A percentile compares a stretch with the other conserved stretches of the same genome.
Conservation (phyloP, 2,329 filamentous ascomycete genomes). For the Hawksworthiomyces lignivorus region DNA sequence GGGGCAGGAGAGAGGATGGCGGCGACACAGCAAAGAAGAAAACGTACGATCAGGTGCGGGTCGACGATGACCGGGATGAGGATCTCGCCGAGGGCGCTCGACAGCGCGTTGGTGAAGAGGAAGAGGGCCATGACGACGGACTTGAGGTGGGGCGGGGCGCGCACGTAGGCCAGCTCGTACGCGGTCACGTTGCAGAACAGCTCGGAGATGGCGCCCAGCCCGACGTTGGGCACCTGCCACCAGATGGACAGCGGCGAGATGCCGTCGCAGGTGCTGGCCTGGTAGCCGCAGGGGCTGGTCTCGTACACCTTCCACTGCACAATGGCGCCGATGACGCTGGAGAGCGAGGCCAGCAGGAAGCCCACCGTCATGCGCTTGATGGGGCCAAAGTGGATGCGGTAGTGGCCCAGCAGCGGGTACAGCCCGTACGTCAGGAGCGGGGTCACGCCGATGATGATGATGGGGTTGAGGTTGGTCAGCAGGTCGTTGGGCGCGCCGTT, state of each 20-base stretch:
- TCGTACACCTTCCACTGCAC: constrained; percentile 59
- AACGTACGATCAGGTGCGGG: constrained; percentile 28
- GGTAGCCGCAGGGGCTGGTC: constrained; percentile 49
- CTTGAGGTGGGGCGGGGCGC: constrained; percentile 73
- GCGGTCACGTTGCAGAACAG: constrained; percentile 50
- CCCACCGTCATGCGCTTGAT: constrained; percentile 69
- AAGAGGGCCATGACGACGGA: constrained; percentile 65
- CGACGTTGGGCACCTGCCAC: constrained; percentile 45
- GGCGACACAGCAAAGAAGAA: not conserved
- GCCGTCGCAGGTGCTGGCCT: constrained; percentile 47
- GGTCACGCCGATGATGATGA: constrained; percentile 68
- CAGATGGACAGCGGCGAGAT: constrained; percentile 51
- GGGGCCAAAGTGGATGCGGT: constrained; percentile 60
- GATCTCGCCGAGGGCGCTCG: constrained; percentile 62
- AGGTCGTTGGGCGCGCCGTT: constrained; percentile 71
- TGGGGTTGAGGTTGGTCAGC: constrained; percentile 67
- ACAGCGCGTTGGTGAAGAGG: constrained; percentile 63
- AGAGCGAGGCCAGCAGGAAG: constrained; percentile 56
- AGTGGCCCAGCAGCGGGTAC: constrained; percentile 59
- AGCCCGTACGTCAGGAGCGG: constrained; percentile 61
- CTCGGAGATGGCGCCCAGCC: constrained; percentile 44
- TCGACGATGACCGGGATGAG: constrained; percentile 40
- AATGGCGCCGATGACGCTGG: constrained; percentile 52
- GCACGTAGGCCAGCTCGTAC: constrained; percentile 72
- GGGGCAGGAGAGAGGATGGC: no score